Conservation (phyloP, 2,329 filamentous ascomycete genomes). For the Sclerotinia spermophila region DNA sequence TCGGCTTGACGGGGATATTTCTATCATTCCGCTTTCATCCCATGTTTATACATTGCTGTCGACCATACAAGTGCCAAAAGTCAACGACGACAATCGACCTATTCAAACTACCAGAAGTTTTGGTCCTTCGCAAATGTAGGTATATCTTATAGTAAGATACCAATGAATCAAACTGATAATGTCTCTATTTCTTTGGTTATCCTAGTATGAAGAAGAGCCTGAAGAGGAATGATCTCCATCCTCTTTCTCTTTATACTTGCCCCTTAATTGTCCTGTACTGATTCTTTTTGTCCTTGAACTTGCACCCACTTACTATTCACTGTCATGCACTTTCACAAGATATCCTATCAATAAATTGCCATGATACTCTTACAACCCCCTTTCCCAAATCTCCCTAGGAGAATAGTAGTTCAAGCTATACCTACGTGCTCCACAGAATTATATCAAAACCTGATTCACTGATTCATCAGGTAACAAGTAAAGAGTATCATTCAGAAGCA, state of each 20-base stretch:
- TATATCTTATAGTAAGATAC: neutral
- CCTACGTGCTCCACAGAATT: neutral
- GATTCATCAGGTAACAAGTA: neutral
- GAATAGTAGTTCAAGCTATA: neutral
- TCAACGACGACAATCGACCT: neutral
- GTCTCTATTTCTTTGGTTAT: neutral
- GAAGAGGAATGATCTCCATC: neutral
- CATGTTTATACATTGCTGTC: neutral
- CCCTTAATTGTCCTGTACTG: neutral
- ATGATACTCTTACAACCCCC: too few species aligned
- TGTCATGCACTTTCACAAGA: neutral
- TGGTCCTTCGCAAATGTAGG: neutral
- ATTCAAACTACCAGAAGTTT: neutral
- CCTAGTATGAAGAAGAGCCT: neutral
- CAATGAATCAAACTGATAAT: neutral
- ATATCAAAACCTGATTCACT: rapidly evolving
- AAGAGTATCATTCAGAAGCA: rapidly evolving
- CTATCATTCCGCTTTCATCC: neutral
- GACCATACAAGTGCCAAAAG: neutral
- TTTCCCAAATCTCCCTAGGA: neutral
- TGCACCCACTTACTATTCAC: neutral
- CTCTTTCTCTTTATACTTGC: neutral
- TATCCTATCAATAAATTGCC: neutral
- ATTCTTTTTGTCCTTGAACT: rapidly evolving
- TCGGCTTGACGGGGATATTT: neutral